Evolutionary conservation across 192 early-diverging fungal species (phyloP), one percentile per base, ranked within the genome.

Genomic region (Backusella australiensis): DNA sequence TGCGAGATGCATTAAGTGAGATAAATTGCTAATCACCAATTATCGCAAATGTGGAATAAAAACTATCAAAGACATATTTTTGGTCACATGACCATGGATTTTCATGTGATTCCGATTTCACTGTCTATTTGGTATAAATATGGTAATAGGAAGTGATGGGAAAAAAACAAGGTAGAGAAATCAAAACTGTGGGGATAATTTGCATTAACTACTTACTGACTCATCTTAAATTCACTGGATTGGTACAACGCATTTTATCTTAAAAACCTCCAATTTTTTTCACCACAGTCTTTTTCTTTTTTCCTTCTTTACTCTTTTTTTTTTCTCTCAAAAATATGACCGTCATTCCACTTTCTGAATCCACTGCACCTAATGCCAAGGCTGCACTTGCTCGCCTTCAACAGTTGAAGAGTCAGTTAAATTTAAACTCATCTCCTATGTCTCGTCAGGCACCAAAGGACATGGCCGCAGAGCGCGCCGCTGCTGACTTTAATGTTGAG

Each of bases 401-500:
- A 12, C 77, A 74, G 36, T 34, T 78, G 1, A 78, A 78, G 34
- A 17, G 29, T 6, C 77, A 78, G 32, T 63, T 78, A 15, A 78
- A 78, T 53, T 67, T 78, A 34, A 66, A n/a, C 8, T 39, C 77
- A 1, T 78, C 77, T 17, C 14, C 42, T 12, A 78, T 78, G 77
- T 78, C 77, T 42, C 39, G 36, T 26, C 70, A 68, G 35, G 77
- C 77, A 21, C 77, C 77, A 68, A 67, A 78, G 4, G 87, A 89
- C 77, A 83, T 88, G 34, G 82, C 86, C 14, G 67, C 75, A 29
- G 89, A 90, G 69, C 82, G 89, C 23, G 85, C 85, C 34, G 83
- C 83, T 46, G 85, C 89, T 8, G 78, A 77, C 1, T 90, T 90
- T 77, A 77, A 86, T 73, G 78, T 89, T 67, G 78, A 84, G 67